Evolutionary conservation across 2,329 filamentous ascomycete genomes (phyloP).

Genomic region (Xylariaceae sp.): DNA sequence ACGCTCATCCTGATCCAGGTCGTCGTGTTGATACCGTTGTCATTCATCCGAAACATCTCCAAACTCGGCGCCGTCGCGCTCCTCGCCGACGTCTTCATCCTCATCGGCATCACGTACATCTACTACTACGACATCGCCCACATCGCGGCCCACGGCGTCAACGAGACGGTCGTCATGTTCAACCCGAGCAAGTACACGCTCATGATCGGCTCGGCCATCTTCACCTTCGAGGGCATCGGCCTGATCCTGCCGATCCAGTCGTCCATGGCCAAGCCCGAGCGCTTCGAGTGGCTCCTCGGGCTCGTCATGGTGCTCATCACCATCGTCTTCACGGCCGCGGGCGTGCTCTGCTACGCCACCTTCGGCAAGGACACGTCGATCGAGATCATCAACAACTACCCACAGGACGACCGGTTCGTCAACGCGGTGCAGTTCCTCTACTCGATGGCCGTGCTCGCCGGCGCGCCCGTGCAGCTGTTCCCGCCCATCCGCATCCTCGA

Average conservation of each 20-base stretch:
- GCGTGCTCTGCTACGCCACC: slow-evolving; percentile 67
- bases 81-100: slow-evolving; percentile 66
- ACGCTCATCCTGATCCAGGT: slow-evolving; percentile 62
- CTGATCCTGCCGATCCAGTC: slow-evolving; percentile 72
- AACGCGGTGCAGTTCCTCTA: slow-evolving; percentile 73
- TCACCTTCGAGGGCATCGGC: slow-evolving; percentile 74
- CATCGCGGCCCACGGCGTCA: slow-evolving; percentile 51
- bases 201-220: slow-evolving; percentile 68
- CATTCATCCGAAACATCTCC: slow-evolving; percentile 68
- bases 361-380: slow-evolving; percentile 65
- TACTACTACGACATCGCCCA: slow-evolving; percentile 63
- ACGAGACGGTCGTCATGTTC: slow-evolving; percentile 60
- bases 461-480: slow-evolving; percentile 70
- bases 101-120: slow-evolving; percentile 66
- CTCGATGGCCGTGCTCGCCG: slow-evolving; percentile 66
- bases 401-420: slow-evolving; percentile 64
- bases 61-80: slow-evolving; percentile 66
- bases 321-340: slow-evolving; percentile 65
- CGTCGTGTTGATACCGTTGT: slow-evolving; percentile 58
- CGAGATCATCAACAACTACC: slow-evolving; percentile 72
- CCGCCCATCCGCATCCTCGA: slow-evolving; percentile 68
- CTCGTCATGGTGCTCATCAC: slow-evolving; percentile 70
- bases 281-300: slow-evolving; percentile 61
- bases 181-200: slow-evolving; percentile 64
- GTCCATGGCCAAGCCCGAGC: slow-evolving; percentile 64